Evolutionary conservation across 2,329 filamentous ascomycete genomes (phyloP).

Genomic region (Venturia pyrina): DNA sequence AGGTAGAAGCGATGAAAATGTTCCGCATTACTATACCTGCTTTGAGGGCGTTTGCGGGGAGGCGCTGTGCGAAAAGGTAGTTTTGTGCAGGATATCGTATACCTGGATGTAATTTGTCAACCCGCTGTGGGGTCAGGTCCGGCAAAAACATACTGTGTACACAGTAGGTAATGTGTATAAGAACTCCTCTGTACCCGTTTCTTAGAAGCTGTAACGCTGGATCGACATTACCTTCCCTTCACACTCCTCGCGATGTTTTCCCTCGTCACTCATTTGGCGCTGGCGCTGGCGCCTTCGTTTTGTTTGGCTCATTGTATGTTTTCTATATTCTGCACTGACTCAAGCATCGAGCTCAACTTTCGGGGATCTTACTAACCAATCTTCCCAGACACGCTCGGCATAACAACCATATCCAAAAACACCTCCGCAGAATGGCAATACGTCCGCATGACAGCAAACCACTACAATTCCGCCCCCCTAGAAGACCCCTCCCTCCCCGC

Average conservation of each 20-base stretch:
- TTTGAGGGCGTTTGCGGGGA: too few species aligned
- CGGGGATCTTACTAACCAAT: not conserved
- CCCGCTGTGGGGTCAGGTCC: too few species aligned
- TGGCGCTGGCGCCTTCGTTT: slow-evolving; percentile 4
- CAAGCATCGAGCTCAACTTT: not conserved
- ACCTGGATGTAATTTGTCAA: too few species aligned
- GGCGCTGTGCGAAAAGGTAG: too few species aligned
- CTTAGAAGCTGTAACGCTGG: not conserved
- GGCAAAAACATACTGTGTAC: not conserved
- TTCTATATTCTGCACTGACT: not conserved
- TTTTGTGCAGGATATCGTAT: too few species aligned
- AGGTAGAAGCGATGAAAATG: too few species aligned
- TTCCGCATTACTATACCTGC: too few species aligned
- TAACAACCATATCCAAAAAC: not conserved
- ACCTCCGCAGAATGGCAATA: slow-evolving; percentile 21
- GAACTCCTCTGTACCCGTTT: too few species aligned
- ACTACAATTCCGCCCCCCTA: slow-evolving; percentile 22
- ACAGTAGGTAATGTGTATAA: not conserved
- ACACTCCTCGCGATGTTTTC: not conserved
- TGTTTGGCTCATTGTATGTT: not conserved
- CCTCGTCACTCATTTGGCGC: not conserved
- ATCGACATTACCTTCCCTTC: not conserved
- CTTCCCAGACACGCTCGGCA: not conserved
- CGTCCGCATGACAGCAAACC: slow-evolving; percentile 25
- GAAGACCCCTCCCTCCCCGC: slow-evolving; percentile 22